Percentiles rank a stretch among this genome's conserved stretches.
These are phyloP conservation scores for Aulographum hederae DNA, from an alignment of 2,329 filamentous ascomycete genomes.

Conservation along the genomic window DNA sequence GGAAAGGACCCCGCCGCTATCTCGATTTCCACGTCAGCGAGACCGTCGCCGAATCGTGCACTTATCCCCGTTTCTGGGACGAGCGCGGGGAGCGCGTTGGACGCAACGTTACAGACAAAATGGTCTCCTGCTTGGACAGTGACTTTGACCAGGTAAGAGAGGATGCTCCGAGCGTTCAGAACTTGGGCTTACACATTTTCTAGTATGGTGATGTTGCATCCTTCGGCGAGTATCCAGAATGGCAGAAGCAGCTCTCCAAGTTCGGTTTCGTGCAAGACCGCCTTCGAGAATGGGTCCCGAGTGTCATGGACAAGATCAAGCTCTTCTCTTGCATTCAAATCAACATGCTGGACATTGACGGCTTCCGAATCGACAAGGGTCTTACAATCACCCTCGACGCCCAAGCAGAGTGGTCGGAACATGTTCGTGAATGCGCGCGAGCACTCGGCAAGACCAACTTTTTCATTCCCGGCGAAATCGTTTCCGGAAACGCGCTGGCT, in stretches of 20 bases:
- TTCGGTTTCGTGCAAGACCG: conserved; percentile 49
- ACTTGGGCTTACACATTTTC: neutral
- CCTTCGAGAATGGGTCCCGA: conserved; percentile 41
- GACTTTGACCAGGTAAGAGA: conserved; percentile 34
- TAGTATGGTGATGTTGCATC: conserved; percentile 43
- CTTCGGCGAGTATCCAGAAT: conserved; percentile 44
- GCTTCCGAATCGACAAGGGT: conserved; percentile 46
- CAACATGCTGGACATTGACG: conserved; percentile 40
- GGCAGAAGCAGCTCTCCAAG: conserved; percentile 44
- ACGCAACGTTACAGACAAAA: conserved; percentile 24
- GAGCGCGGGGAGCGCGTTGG: conserved; percentile 34
- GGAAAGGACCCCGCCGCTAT: conserved; percentile 35
- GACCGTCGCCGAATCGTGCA: conserved; percentile 31
- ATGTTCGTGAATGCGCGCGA: conserved; percentile 36
- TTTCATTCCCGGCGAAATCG: conserved; percentile 43
- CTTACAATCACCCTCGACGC: conserved; percentile 44
- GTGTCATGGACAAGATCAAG: conserved; percentile 35
- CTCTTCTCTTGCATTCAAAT: conserved; percentile 44
- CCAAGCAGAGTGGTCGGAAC: conserved; percentile 34
- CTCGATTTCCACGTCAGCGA: conserved; percentile 37
- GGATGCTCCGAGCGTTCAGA: conserved; percentile 1
- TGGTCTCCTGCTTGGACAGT: conserved; percentile 39
- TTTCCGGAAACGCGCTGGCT: conserved; percentile 41
- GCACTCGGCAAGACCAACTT: conserved; percentile 41
- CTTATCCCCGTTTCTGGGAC: conserved; percentile 42